phyloP scores from a whole-genome alignment of 2,329 filamentous ascomycete species.

The Aspergillus versicolor region DNA sequence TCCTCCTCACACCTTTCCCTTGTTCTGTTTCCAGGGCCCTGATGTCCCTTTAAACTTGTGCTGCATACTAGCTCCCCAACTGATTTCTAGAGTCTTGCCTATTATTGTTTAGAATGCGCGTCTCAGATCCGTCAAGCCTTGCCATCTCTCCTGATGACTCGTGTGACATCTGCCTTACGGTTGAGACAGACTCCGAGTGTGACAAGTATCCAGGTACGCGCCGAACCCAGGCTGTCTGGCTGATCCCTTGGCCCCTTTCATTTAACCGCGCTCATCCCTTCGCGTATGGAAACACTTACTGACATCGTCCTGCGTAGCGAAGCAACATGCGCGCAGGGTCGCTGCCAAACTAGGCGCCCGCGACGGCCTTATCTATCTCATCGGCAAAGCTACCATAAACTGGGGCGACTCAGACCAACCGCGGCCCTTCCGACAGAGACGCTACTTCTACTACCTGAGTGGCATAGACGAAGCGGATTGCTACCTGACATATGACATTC shows the following conservation, averaged over 20 bases:
- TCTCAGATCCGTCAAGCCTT: conserved; percentile 17
- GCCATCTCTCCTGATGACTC: conserved; percentile 26
- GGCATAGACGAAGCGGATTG: conserved; percentile 57
- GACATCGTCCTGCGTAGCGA: conserved; percentile 36
- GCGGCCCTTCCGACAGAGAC: conserved; percentile 56
- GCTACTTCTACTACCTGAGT: conserved; percentile 63
- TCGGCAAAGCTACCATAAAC: conserved; percentile 50
- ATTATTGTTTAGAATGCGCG: conserved; percentile 16
- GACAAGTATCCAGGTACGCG: conserved; percentile 44
- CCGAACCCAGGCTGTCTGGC: background rate
- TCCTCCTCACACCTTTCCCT: background rate
- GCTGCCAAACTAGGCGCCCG: conserved; percentile 43
- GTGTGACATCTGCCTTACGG: conserved; percentile 31
- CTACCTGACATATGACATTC: conserved; percentile 58
- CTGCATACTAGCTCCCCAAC: background rate
- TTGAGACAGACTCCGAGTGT: conserved; percentile 26
- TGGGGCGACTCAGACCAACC: conserved; percentile 61
- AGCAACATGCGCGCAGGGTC: conserved; percentile 50
- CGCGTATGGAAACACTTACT: background rate
- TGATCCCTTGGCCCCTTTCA: background rate
- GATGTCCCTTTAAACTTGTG: background rate
- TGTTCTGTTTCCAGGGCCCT: background rate
- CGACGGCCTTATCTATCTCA: conserved; percentile 57
- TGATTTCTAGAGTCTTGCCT: background rate
- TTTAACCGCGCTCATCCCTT: background rate